phyloP scores from a whole-genome alignment of 2,329 filamentous ascomycete species.

The Periconia sp. region DNA sequence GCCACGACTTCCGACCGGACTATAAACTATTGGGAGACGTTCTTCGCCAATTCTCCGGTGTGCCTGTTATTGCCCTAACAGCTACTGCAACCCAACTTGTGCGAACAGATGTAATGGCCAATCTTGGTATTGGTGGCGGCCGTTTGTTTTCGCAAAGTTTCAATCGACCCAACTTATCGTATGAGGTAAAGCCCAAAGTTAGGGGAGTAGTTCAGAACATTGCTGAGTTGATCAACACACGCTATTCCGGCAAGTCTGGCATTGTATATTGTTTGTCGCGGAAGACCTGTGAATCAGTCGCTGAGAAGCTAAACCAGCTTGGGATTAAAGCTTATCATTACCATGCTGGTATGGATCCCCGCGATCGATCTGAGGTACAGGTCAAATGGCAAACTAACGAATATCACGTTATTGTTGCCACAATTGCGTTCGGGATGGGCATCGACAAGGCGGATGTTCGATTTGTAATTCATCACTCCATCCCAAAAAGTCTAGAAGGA shows the following conservation, averaged over 20 bases:
- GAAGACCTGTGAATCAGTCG: conserved; percentile 79
- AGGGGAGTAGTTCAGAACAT: conserved; percentile 60
- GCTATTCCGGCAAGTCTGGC: conserved; percentile 73
- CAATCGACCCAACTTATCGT: conserved; percentile 92
- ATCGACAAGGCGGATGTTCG: conserved; percentile 97
- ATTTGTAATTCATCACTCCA: conserved; percentile 89
- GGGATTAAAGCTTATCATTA: conserved; percentile 79
- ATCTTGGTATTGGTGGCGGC: conserved; percentile 79
- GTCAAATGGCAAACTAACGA: conserved; percentile 77
- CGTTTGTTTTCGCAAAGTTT: conserved; percentile 88
- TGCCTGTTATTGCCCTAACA: conserved; percentile 92
- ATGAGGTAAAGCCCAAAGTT: conserved; percentile 76
- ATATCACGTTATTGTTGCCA: conserved; percentile 90
- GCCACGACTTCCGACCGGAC: conserved; percentile 94
- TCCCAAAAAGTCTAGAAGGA: conserved; percentile 94
- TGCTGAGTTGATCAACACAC: conserved; percentile 67
- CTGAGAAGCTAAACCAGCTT: conserved; percentile 65
- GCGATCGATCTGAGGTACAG: conserved; percentile 72
- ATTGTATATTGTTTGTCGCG: conserved; percentile 93
- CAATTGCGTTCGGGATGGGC: conserved; percentile 99
- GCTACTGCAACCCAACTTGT: conserved; percentile 94
- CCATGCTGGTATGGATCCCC: conserved; percentile 74
- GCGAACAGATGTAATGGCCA: conserved; percentile 86
- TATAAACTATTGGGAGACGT: conserved; percentile 85
- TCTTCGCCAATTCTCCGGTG: conserved; percentile 69